A percentile compares a stretch with the other conserved stretches of the same genome.
Evolutionary conservation across 2,329 filamentous ascomycete genomes (phyloP).

Genomic region (Nectriaceae sp.): DNA sequence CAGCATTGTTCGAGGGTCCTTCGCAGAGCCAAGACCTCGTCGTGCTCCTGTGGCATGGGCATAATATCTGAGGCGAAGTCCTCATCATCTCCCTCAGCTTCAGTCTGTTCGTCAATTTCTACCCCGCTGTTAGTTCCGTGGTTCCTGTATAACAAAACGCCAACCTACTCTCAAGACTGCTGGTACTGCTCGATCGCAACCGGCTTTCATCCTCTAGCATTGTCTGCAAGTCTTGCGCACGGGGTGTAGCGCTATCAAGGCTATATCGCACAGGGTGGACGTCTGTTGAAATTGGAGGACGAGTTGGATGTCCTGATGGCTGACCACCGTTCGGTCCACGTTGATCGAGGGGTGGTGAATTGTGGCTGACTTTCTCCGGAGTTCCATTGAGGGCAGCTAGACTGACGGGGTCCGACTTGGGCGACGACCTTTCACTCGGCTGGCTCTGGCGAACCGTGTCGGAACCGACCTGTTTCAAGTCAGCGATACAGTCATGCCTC

Average conservation of each 20-base stretch:
- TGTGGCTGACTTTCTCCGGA: conserved; percentile 24
- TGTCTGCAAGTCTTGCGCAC: conserved; percentile 80
- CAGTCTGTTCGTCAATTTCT: conserved; percentile 60
- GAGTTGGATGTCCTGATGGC: conserved; percentile 45
- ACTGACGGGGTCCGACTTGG: conserved; percentile 39
- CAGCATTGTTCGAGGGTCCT: conserved; percentile 85
- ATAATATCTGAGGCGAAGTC: conserved; percentile 48
- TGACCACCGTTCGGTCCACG: conserved; percentile 11
- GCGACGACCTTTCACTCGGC: conserved; percentile 37
- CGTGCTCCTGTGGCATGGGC: conserved; percentile 47
- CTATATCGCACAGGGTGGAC: conserved; percentile 68
- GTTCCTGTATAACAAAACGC: not conserved
- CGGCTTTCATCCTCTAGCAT: conserved; percentile 59
- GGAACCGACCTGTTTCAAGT: conserved; percentile 42
- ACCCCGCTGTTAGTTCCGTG: conserved; percentile 15
- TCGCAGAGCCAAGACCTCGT: conserved; percentile 68
- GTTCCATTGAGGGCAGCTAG: conserved; percentile 25
- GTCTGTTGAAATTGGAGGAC: conserved; percentile 75
- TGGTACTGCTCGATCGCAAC: conserved; percentile 66
- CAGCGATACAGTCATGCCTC: conserved; percentile 19
- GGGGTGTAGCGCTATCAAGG: conserved; percentile 72
- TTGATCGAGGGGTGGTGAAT: not conserved
- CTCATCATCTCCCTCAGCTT: conserved; percentile 56
- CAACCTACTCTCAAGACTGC: conserved; percentile 73
- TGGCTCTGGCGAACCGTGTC: conserved; percentile 40